Evolutionary conservation across 768 basidiomycete genomes (phyloP).

Genomic region (Suillus clintonianus): DNA sequence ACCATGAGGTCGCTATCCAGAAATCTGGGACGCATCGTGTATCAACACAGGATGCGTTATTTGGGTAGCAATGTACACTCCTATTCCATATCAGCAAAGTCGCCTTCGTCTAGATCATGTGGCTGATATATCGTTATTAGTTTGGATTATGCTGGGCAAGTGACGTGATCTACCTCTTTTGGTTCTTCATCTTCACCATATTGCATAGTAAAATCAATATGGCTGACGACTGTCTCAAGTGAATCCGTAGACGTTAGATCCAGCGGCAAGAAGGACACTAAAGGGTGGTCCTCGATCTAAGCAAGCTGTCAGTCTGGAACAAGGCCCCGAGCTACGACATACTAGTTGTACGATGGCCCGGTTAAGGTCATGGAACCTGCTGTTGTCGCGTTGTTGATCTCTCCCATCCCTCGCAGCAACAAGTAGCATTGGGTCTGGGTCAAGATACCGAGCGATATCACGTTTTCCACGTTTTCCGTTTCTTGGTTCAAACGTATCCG

Average conservation of each 20-base stretch:
- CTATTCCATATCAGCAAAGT: conserved; percentile 78
- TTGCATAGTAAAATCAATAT: conserved; percentile 98
- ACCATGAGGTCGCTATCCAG: not conserved
- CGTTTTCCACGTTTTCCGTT: conserved; percentile 73
- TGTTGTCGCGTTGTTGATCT: conserved; percentile 63
- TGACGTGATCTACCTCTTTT: conserved; percentile 64
- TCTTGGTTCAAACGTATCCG: conserved; percentile 51
- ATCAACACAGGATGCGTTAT: not conserved
- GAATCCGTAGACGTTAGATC: conserved; percentile 91
- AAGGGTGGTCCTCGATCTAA: conserved; percentile 97
- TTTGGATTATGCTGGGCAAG: conserved; percentile 9
- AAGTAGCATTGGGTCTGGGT: conserved; percentile 91
- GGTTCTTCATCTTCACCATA: conserved; percentile 99
- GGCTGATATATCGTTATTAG: conserved; percentile 51
- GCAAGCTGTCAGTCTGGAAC: not conserved
- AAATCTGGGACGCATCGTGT: not conserved
- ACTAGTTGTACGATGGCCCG: conserved; percentile 95
- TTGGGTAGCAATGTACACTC: not conserved
- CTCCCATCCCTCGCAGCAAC: conserved; percentile 50
- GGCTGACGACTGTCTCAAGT: conserved; percentile 86
- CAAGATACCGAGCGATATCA: conserved; percentile 93
- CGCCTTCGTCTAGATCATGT: conserved; percentile 90
- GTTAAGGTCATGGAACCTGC: conserved; percentile 91
- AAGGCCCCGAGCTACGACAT: conserved; percentile 25
- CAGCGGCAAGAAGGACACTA: conserved; percentile 95